These are phyloP conservation scores for Aspergillus amoenus DNA, from an alignment of 2,329 filamentous ascomycete species.

Conservation along the genomic window DNA sequence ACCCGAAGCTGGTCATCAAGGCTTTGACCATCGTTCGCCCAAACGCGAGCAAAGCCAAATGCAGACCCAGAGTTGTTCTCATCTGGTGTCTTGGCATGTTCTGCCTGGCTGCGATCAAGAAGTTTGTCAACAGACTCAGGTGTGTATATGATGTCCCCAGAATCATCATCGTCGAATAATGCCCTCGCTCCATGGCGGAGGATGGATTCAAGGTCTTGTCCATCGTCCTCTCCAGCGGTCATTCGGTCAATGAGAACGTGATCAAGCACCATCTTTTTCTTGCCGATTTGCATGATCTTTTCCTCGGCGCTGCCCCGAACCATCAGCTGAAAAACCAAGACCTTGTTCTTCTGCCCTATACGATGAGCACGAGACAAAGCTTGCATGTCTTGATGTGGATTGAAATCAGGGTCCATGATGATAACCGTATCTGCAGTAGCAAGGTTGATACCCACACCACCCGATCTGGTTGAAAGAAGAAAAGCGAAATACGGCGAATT, in stretches of 20 bases:
- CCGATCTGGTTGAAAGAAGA: constrained; percentile 87
- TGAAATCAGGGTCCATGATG: constrained; percentile 95
- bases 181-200: constrained; percentile 83
- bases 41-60: constrained; percentile 87
- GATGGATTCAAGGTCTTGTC: constrained; percentile 81
- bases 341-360: constrained; percentile 94
- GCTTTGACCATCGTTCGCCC: constrained; percentile 75
- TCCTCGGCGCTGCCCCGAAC: constrained; percentile 88
- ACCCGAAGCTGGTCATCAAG: constrained; percentile 64
- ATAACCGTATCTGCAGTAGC: constrained; percentile 97
- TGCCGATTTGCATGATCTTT: constrained; percentile 92
- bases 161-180: constrained; percentile 73
- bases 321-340: constrained; percentile 92
- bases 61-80: constrained; percentile 71
- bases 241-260: constrained; percentile 92
- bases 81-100: constrained; percentile 65
- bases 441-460: constrained; percentile 95
- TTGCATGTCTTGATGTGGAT: constrained; percentile 96
- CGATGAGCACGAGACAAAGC: constrained; percentile 91
- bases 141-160: constrained; percentile 77
- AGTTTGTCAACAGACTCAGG: constrained; percentile 79
- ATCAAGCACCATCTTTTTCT: constrained; percentile 93
- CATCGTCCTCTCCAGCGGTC: constrained; percentile 76
- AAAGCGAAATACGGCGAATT: constrained; percentile 84
- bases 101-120: constrained; percentile 80